Evolutionary conservation across 805 yeast genomes (phyloP), one percentile per base, ranked within the genome.

Genomic region (Phaffomyces antillensis): DNA sequence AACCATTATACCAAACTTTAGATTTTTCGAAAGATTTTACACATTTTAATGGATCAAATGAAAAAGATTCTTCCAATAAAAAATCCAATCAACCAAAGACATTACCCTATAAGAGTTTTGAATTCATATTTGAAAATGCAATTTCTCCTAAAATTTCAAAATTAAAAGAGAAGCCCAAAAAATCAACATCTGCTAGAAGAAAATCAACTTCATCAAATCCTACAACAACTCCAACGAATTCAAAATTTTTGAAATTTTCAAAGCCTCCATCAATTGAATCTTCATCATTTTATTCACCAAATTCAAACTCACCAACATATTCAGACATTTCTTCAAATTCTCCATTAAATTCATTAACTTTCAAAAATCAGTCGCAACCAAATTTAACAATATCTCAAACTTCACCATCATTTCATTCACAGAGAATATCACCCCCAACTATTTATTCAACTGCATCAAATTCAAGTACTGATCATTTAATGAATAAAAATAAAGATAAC

Each of bases 231-330:
- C 57, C 60, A 33, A 51, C 51, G 1, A 41, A 52, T 18, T 17
- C 51, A 7, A 51, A 50, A 41, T 49, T 56, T 26, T 48, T 48
- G 2, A 34, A 49, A 12, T 48, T 56, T 20, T 41, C 51, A 4
- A 56, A 53, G 39, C 62, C 62, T 28, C 58, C 59, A 32, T 32
- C 50, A 1, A 56, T 56, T 36, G 58, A 56, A 30, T 18, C 48
- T 3, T 41, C 49, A 4, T 45, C 49, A 6, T 45, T 46, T 20
- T 53, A 54, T 42, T 52, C 60, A 2, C 53, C 58, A 34, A 49
- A 44, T 17, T 46, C 46, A 7, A 23, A 54, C 16, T 56, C 61
- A 17, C 62, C 62, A 26, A 48, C 58, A 3, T 52, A 48, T 33
- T 56, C 62, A 5, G 61, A 56, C 30, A 41, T 42, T 9, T 53